Base-by-base conservation (phyloP, 2,329 filamentous ascomycete species). In the Celoporthe dispersa region DNA sequence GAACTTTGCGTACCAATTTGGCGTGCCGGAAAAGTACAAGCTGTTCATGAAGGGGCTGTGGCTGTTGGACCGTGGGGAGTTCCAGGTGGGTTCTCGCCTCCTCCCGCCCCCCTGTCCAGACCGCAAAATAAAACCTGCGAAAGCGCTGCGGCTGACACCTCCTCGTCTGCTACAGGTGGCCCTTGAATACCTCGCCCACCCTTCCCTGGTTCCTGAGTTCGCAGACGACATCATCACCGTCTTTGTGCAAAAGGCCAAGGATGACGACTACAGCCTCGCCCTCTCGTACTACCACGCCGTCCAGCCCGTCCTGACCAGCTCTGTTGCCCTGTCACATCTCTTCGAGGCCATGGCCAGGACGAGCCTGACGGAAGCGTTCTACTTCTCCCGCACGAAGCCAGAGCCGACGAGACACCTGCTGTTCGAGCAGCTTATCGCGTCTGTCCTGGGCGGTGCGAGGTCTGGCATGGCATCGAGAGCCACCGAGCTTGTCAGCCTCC, bases 21-120 rank as follows among this genome's bases (percentile, higher is more conserved):
- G 90, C 73, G 84, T 97, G 66, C 92, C 94, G 1, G 84, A 86
- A 68, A 93, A 91, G 74, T 97, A 95, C 79, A 89, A 90, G 79
- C 88, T 92, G 61, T 92, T 94, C 75, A 93, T 96, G 81, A 90
- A 92, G 75, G 94, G 94, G 0, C 81, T 97, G 12, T 97, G 93
- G 92, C 85, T 92, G 75, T 84, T 97, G 78, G 94, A 97, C 77
- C 87, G 88, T 59, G 83, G 89, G 60, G 85, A 93, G 69, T 94
- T 93, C 76, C 82, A 85, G 73, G 89, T 91, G 76, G 8, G 80
- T 41, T 12, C 25, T n/a, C 16, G 25, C 39, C 19, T 6, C n/a
- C 41, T 19, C 14, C 31, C 31, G 48, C n/a, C 9, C 33, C 11
- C 19, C 5, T 19, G 31, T 59, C 1, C 37, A 25, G 35, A 9